These are phyloP conservation scores for Halenospora varia DNA, from an alignment of 495 filamentous ascomycete species.

Conservation along the genomic window DNA sequence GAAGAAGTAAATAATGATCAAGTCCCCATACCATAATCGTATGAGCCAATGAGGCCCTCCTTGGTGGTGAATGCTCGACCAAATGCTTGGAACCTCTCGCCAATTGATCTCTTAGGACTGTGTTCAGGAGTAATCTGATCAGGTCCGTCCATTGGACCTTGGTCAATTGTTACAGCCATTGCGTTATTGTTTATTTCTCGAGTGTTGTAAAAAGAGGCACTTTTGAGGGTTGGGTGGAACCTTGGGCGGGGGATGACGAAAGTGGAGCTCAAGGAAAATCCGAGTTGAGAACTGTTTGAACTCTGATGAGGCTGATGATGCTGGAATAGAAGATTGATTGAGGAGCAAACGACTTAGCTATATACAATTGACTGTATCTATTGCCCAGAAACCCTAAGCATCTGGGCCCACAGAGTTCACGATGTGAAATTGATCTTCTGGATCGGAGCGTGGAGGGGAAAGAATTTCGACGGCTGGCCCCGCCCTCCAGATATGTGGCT, in stretches of 20 bases:
- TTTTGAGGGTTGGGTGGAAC: constrained; percentile 18
- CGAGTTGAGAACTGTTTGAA: background rate
- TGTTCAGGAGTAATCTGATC: constrained; percentile 19
- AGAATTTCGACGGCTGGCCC: background rate
- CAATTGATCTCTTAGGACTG: constrained; percentile 13
- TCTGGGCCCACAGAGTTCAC: background rate
- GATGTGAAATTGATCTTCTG: background rate
- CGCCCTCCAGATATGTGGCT: too few species aligned
- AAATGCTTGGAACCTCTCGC: constrained; percentile 11
- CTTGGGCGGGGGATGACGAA: background rate
- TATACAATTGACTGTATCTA: background rate
- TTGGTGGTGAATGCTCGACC: constrained; percentile 40
- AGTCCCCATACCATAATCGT: constrained; percentile 83
- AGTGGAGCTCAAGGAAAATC: background rate
- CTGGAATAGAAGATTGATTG: background rate
- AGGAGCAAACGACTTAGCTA: background rate
- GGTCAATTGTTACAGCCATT: constrained; percentile 22
- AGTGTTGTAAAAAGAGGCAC: constrained; percentile 1
- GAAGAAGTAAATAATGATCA: background rate
- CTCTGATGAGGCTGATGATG: background rate
- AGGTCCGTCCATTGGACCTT: constrained; percentile 22
- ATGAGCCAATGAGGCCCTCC: constrained; percentile 76
- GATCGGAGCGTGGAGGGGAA: background rate
- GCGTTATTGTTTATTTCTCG: background rate
- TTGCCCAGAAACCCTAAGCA: background rate